Base-by-base conservation (phyloP, 805 yeast genomes). In the Myxozyma sirexii region DNA sequence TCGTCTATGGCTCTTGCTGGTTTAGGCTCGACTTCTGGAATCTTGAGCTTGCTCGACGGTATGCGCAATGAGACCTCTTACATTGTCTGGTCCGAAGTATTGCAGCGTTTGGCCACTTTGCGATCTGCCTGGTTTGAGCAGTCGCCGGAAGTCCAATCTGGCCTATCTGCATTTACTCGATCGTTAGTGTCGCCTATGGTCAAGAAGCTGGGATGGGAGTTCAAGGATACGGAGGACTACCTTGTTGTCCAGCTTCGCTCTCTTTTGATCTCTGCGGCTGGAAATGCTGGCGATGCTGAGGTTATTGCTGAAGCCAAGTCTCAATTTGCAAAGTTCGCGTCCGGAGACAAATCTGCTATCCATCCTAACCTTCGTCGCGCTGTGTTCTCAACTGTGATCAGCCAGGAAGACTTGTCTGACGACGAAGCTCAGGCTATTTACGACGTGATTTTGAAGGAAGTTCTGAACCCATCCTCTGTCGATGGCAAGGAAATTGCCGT, bases 1-100 rank as follows among this genome's bases (percentile, higher is more conserved):
- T 83, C 81, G 54, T 82, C 90, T 7, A 78, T 87, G 66, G 83
- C 93, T 4, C 76, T 84, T 27, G 84, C 93, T 19, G 94, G 94
- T 31, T 80, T 81, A 67, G 82, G 86, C 57, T 77, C 85, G 26
- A 82, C 91, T 35, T 77, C 83, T 3, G 84, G 80, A 67, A 79
- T 86, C 69, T 80, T 87, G 66, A 75, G 78, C 62, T 80, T 87
- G 70, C 79, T 86, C 44, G 78, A 81, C 57, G 77, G 80, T 17
- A 85, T 90, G 89, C 47, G 50, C 31, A 53, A 31, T 21, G 66
- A 67, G 54, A 53, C 53, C 21, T 83, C 84, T 63, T 84, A 81
- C 71, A 87, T 85, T 49, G 84, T 82, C 47, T 85, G 90, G 89
- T 70, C 74, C 24, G 85, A 82, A 68, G 74, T 84, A 44, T 70